These are phyloP conservation scores for Juncus inflexus DNA, from an alignment of 176 grass and related monocot species.

Conservation along the genomic window DNA sequence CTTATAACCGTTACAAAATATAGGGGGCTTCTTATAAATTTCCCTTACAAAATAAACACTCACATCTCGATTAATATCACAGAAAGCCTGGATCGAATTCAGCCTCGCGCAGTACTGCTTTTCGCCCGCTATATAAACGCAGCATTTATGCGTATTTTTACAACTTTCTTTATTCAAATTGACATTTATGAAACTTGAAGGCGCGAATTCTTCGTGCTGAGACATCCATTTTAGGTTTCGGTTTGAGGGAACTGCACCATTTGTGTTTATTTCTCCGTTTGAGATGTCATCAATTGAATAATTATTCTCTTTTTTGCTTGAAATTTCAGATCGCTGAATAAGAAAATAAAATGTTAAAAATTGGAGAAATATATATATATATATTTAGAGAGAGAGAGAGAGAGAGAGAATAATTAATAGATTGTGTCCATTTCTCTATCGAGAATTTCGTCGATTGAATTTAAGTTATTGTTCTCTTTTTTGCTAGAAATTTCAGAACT, in stretches of 20 bases:
- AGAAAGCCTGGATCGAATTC: conserved; percentile 91
- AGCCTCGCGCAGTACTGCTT: conserved; percentile 83
- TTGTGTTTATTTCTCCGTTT: conserved; percentile 32
- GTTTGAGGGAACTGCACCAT: conserved; percentile 35
- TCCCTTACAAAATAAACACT: conserved; percentile 23
- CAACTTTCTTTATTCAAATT: conserved; percentile 13
- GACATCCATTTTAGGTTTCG: conserved; percentile 72
- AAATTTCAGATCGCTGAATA: conserved; percentile 59
- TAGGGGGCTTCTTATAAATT: too few species aligned
- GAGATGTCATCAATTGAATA: conserved; percentile 2
- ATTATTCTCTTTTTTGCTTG: conserved; percentile 32
- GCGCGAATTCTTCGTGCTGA: conserved; percentile 60
- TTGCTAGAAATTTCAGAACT: conserved; percentile 53
- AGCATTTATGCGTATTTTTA: conserved; percentile 62
- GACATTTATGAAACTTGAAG: conserved; percentile 48
- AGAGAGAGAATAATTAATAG: neutral
- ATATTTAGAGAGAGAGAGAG: neutral
- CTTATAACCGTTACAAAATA: too few species aligned
- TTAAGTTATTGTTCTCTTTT: conserved; percentile 34
- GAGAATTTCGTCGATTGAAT: conserved; percentile 2
- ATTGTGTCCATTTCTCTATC: neutral
- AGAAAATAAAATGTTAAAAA: conserved; percentile 4
- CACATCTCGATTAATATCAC: conserved; percentile 96
- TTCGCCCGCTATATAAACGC: conserved; percentile 86
- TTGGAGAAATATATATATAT: neutral